Base-by-base conservation (phyloP, 345 rosid genomes). In the Eucalyptus camaldulensis region DNA sequence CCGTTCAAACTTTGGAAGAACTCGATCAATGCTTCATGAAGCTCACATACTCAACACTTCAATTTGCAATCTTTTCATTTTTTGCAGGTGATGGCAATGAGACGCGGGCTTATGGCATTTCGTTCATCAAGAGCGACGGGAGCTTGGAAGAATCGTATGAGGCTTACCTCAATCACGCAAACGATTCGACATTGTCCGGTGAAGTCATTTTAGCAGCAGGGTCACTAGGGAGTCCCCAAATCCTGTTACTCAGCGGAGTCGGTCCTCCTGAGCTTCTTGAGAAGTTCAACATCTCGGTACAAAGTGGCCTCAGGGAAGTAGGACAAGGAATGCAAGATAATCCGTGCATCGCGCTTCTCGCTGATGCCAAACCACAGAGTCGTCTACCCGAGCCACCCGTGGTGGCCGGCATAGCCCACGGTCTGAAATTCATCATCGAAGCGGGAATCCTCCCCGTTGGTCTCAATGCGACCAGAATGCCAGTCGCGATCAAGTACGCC, bases 161-260 rank as follows among this genome's bases (percentile, higher is more conserved):
- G 89, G 95, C 94, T 86, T 93, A 93, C 87, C 96, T 95, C 37
- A 94, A 91, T 54, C 80, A 85, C 86, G 96, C 88, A 10, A 86
- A 89, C 80, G 90, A 92, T 62, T 89, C 90, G 24, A 87, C 87
- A 43, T 54, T 87, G 10, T 37, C 24, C 37, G 97, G 96, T 0
- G 98, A 96, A 56, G 96, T 95, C 85, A 96, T 96, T 67, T 91
- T 97, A 88, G 90, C 97, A 16, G 97, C 95, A 50, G 98, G 97
- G 19, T 94, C 98, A 87, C 65, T 96, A 89, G 97, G 97, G 47
- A 96, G 99, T 87, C 99, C 99, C 1, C 97, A 95, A 44, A 91
- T 96, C 89, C 94, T 96, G 6, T 83, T 96, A 89, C 89, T 95
- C 54, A 96, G 97, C 29, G 97, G 97, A 44, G 94, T 96, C 14